Evolutionary conservation across 2,329 filamentous ascomycete genomes (phyloP), one percentile per base, ranked within the genome.

Genomic region (Daldinia sp.): DNA sequence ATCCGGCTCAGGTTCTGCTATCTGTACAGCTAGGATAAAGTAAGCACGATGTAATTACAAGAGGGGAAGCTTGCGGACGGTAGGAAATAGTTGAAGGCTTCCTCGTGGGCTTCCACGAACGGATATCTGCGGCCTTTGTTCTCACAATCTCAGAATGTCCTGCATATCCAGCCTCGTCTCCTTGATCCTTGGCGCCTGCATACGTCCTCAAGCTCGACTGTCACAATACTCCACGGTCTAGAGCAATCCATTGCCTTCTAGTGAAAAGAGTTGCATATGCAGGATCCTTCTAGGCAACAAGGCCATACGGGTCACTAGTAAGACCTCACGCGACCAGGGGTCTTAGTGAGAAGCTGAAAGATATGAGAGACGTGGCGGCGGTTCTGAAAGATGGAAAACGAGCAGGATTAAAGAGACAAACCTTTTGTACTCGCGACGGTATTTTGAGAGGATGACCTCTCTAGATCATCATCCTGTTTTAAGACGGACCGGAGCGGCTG

Each of bases 11-110:
- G 84, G 83, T 68, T 87, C 85, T 47, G 84, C 81, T 61, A 87
- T 87, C 71, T 87, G 84, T 55, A 87, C 85, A 58, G 84, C 85
- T 83, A 59, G 41, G 30, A 45, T 48, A 25, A 34, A 58, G 67
- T 74, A 35, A 73, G 70, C 32, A 56, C 59, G 47, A 13, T 51
- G 47, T 32, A 37, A 37, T 21, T 41, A 32, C 30, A 35, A 30
- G 19, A 32, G 41, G 25, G 27, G 17, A 47, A 17, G 13, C 3
- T 39, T 35, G 23, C 43, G 13, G 25, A 60, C 19, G 2, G 25
- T 6, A 45, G 50, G 25, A 19, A 5, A 19, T 47, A 25, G 6
- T 13, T n/a, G 41, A 34, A 1, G 27, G 9, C 39, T 30, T 13
- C 21, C 15, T 47, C 27, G n/a, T 58, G 45, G 43, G 15, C 49